Percentiles rank a stretch among this genome's conserved stretches.
Conservation (phyloP, 139 green algal genomes). For the Chlorella ohadii region DNA sequence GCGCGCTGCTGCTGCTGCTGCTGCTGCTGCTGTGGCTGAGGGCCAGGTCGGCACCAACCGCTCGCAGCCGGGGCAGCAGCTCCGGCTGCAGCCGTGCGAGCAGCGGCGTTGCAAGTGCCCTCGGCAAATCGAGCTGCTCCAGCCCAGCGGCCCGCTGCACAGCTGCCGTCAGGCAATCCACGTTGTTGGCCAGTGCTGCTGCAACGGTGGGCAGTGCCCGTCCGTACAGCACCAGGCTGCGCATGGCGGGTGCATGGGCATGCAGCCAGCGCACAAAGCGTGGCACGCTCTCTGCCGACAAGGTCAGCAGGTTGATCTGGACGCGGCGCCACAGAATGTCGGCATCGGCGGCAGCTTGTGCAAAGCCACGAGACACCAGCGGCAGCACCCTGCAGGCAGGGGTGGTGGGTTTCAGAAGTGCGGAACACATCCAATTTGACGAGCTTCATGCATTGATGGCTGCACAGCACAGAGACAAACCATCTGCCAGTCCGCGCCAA, state of each 20-base stretch:
- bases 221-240: constrained; percentile 22
- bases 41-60: not conserved
- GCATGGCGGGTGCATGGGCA: not conserved
- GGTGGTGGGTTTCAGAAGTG: not conserved
- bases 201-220: constrained; percentile 5
- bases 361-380: not conserved
- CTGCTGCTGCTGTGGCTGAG: not conserved
- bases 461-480: too few relatives aligned
- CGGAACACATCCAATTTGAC: too few relatives aligned
- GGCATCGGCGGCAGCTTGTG: not conserved
- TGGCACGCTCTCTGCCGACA: not conserved
- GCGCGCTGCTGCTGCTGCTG: not conserved
- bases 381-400: constrained; percentile 20
- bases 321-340: not conserved
- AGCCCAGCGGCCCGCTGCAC: not conserved
- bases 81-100: not conserved
- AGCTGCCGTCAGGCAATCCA: not conserved
- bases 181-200: not conserved
- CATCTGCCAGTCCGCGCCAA: too few relatives aligned
- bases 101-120: not conserved
- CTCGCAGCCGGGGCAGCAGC: not conserved
- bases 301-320: constrained; percentile 7
- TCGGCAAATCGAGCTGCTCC: not conserved
- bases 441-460: too few relatives aligned
- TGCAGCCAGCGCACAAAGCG: not conserved